Evolutionary conservation across 352 stramenopile species (phyloP).

Genomic region (Pythium dissimile): DNA sequence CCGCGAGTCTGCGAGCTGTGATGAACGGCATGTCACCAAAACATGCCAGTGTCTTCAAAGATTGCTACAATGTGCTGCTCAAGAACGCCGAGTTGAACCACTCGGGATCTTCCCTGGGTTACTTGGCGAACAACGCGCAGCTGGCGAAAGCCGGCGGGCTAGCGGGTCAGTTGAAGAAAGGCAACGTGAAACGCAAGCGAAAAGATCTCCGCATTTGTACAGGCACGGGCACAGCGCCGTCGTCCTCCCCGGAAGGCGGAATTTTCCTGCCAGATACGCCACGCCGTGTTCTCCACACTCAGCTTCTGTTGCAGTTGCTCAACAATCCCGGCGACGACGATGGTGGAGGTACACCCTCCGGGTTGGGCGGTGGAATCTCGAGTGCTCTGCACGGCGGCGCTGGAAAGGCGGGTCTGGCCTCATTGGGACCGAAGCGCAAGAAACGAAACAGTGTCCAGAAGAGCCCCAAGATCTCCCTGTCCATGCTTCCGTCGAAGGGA

Average conservation of each 20-base stretch:
- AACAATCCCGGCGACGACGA: constrained; percentile 46
- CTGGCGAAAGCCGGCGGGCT: background rate
- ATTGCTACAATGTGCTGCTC: constrained; percentile 71
- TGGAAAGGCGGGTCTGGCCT: too few relatives aligned
- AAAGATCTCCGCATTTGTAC: constrained; percentile 85
- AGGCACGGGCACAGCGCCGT: constrained; percentile 3
- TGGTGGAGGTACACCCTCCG: too few relatives aligned
- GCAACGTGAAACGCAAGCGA: constrained; percentile 71
- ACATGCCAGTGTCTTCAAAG: constrained; percentile 63
- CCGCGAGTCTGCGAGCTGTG: constrained; percentile 20
- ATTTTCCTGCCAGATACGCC: constrained; percentile 82
- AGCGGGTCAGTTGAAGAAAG: constrained; percentile 55
- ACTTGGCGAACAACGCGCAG: too few relatives aligned
- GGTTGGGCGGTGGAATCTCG: background rate
- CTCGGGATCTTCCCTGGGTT: background rate
- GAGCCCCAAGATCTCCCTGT: constrained; percentile 21
- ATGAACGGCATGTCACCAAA: constrained; percentile 53
- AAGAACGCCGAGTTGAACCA: constrained; percentile 44
- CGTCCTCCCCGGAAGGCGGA: constrained; percentile 33
- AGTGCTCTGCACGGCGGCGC: background rate
- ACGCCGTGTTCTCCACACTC: constrained; percentile 69
- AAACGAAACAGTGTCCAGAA: constrained; percentile 43
- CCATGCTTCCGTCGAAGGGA: constrained; percentile 30
- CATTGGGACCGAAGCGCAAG: constrained; percentile 42
- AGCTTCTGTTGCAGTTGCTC: constrained; percentile 75